These are phyloP conservation scores for Craterostigma plantagineum DNA, from an alignment of 257 asterid genomes.

Conservation along the genomic window DNA sequence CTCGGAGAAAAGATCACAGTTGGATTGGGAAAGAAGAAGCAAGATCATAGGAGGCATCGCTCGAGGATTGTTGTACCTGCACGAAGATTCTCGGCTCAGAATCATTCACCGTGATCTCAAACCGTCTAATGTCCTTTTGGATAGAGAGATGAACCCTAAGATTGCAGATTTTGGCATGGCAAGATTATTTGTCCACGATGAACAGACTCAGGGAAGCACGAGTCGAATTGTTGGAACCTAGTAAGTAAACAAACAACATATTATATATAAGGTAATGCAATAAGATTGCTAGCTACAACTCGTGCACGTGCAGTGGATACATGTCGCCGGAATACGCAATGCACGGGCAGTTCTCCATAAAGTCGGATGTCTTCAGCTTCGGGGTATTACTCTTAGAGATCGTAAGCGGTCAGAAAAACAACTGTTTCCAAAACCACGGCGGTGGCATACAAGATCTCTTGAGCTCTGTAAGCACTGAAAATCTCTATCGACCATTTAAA, in stretches of 20 bases:
- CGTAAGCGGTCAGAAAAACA: slow-evolving; percentile 17
- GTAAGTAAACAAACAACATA: slow-evolving; percentile 19
- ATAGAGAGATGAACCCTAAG: slow-evolving; percentile 28
- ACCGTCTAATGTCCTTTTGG: slow-evolving; percentile 24
- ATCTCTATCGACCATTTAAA: too few relatives aligned
- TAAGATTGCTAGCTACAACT: background rate
- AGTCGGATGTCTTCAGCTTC: slow-evolving; percentile 33
- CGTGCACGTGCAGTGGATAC: slow-evolving; percentile 20
- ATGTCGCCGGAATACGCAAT: slow-evolving; percentile 30
- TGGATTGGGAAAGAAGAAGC: slow-evolving; percentile 28
- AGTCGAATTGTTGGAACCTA: slow-evolving; percentile 28
- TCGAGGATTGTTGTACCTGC: slow-evolving; percentile 23
- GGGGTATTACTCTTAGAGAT: slow-evolving; percentile 38
- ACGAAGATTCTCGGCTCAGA: slow-evolving; percentile 20
- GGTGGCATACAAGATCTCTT: slow-evolving; percentile 14
- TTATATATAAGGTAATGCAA: too few relatives aligned
- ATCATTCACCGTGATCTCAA: slow-evolving; percentile 36
- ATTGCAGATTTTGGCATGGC: slow-evolving; percentile 48
- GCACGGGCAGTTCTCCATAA: slow-evolving; percentile 21
- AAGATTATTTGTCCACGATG: slow-evolving; percentile 12
- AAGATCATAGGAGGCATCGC: slow-evolving; percentile 27
- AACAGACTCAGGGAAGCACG: slow-evolving; percentile 23
- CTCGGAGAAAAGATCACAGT: background rate
- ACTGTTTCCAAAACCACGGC: background rate
- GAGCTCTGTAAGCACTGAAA: slow-evolving; percentile 16